phyloP scores from a whole-genome alignment of 73 alveolate genomes.

The Paramecium caudatum region DNA sequence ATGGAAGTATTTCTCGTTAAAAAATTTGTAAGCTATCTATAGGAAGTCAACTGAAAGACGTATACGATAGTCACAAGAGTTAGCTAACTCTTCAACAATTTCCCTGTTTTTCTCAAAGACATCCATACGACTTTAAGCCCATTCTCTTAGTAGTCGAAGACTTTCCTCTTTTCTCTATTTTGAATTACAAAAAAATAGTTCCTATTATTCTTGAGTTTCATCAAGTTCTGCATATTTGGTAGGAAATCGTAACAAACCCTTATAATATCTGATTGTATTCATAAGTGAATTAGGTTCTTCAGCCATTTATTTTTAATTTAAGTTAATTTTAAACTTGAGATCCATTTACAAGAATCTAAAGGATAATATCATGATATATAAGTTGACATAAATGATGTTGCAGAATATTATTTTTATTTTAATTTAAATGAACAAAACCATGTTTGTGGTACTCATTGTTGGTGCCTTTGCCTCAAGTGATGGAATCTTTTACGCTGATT shows the following conservation, averaged over 20 bases:
- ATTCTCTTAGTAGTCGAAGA: slow-evolving; percentile 10
- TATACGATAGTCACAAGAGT: neutral
- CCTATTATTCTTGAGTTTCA: slow-evolving; percentile 16
- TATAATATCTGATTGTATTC: slow-evolving; percentile 5
- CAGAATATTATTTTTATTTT: slow-evolving; percentile 8
- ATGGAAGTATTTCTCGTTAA: slow-evolving; percentile 40
- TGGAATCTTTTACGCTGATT: neutral
- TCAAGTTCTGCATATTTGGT: slow-evolving; percentile 31
- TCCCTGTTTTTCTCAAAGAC: slow-evolving; percentile 42
- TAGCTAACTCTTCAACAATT: slow-evolving; percentile 41
- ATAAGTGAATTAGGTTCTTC: slow-evolving; percentile 2
- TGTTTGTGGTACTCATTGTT: neutral
- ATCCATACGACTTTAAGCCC: slow-evolving; percentile 37
- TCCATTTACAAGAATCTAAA: neutral
- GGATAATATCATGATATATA: neutral
- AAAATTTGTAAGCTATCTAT: slow-evolving; percentile 47
- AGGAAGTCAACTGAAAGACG: slow-evolving; percentile 58
- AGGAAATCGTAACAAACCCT: slow-evolving; percentile 10
- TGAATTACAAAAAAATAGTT: slow-evolving; percentile 52
- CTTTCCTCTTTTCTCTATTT: slow-evolving; percentile 58
- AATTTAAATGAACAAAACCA: neutral
- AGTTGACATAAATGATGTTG: neutral
- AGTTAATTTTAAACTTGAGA: neutral
- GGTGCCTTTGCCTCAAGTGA: neutral
- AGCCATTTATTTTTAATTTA: neutral